Base-by-base conservation (phyloP, 1,139 yeast genomes). In the Yamadazyma dushanensis region DNA sequence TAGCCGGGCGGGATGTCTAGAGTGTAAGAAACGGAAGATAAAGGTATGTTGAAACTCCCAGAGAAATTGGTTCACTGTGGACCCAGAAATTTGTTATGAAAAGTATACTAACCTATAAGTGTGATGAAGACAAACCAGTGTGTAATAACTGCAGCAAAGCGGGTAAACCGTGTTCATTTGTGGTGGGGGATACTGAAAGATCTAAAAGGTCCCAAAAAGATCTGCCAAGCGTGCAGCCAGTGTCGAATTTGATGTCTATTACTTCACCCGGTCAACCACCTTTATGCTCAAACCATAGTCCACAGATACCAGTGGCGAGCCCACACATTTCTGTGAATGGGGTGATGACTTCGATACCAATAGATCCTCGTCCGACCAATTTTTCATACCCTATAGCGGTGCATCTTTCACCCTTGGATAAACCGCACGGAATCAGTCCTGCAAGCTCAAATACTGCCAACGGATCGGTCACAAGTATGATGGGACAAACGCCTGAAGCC, bases 61-160 rank as follows among this genome's bases (percentile, higher is more conserved):
- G 14, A n/a, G n/a, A n/a, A n/a, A n/a, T n/a, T n/a, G n/a, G n/a
- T n/a, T n/a, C n/a, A n/a, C n/a, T n/a, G n/a, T n/a, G n/a, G n/a
- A n/a, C n/a, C n/a, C n/a, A 31, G 4, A 13, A 8, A 17, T 8
- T 20, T 13, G 30, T 8, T 20, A 6, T n/a, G 13, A 8, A 10
- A 25, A 5, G 17, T 15, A 5, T 13, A 17, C 24, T 10, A 21
- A 9, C 24, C 5, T 5, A 19, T 17, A 31, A 47, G 51, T 48
- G 52, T 38, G 52, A 48, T 27, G 52, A 48, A 37, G 33, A 34
- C 2, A 42, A 43, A 37, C 52, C 52, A 3, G 22, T 21, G 8
- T 48, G 52, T 35, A 26, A 34, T 16, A 47, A 48, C 33, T 48
- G 52, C 29, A 30, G 11, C 4, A 43, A 35, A 25, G 30, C 36